These are phyloP conservation scores for Areca catechu DNA, from an alignment of 176 grass and related monocot species.

Conservation along the genomic window DNA sequence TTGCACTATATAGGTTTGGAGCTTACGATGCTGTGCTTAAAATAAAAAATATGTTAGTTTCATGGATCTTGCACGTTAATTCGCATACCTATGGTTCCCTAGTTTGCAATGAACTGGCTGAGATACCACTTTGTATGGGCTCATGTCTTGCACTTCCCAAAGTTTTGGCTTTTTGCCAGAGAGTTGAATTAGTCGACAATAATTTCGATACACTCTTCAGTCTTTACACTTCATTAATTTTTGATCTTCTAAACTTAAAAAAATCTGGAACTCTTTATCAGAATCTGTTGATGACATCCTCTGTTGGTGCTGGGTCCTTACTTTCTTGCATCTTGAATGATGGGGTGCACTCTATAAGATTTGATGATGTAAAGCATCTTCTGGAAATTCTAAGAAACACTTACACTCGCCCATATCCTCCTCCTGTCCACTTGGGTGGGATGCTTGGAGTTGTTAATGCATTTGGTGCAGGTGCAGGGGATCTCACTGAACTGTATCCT, in stretches of 20 bases:
- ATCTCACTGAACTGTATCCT: constrained; percentile 37
- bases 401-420: constrained; percentile 52
- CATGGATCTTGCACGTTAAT: constrained; percentile 51
- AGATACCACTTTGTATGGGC: constrained; percentile 51
- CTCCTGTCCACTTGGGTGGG: constrained; percentile 70
- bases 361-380: constrained; percentile 47
- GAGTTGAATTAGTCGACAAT: constrained; percentile 50
- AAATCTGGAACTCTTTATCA: constrained; percentile 61
- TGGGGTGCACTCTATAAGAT: constrained; percentile 61
- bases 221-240: constrained; percentile 59
- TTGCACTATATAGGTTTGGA: constrained; percentile 66
- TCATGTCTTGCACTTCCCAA: constrained; percentile 71
- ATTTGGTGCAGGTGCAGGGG: constrained; percentile 65
- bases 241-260: constrained; percentile 46
- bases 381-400: constrained; percentile 52
- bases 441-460: constrained; percentile 82
- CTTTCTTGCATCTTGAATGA: constrained; percentile 60
- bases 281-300: constrained; percentile 74
- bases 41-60: constrained; percentile 68
- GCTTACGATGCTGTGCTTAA: constrained; percentile 53
- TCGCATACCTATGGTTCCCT: constrained; percentile 16
- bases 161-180: constrained; percentile 74
- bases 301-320: constrained; percentile 76
- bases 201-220: constrained; percentile 63
- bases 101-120: constrained; percentile 40